A percentile compares a stretch with the other conserved stretches of the same genome.
phyloP scores from a whole-genome alignment of 2,329 filamentous ascomycete genomes.

The Paraphaeosphaeria minitans region DNA sequence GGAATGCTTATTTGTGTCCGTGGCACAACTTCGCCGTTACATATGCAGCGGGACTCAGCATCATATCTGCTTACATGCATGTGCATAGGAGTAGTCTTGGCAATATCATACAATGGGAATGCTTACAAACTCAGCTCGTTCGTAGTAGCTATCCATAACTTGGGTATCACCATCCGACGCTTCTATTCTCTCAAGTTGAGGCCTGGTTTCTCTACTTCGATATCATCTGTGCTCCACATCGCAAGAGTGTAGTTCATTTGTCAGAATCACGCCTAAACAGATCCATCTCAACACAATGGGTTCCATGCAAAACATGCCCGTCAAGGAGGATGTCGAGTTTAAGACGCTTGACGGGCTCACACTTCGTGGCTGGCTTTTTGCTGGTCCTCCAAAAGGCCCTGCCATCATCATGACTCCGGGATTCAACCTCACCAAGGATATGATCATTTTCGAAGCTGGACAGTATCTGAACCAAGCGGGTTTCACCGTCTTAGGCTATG shows the following conservation, averaged over 20 bases:
- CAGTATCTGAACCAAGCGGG: background rate
- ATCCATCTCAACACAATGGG: background rate
- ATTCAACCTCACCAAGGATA: background rate
- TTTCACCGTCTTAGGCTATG: slow-evolving; percentile 41
- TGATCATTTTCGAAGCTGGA: background rate
- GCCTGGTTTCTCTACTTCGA: background rate
- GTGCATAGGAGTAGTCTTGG: background rate
- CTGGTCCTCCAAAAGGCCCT: background rate
- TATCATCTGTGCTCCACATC: background rate
- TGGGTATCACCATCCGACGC: background rate
- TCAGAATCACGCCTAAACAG: background rate
- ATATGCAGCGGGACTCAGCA: background rate
- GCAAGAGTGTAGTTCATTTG: background rate
- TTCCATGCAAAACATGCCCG: background rate
- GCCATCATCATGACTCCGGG: background rate
- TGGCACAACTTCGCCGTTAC: background rate
- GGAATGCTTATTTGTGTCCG: background rate
- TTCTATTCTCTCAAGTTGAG: background rate
- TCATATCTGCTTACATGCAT: background rate
- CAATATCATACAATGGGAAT: background rate
- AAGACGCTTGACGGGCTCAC: background rate
- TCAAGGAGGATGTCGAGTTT: background rate
- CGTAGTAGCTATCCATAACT: background rate
- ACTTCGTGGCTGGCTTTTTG: background rate
- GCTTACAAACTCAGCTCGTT: background rate